Conservation (phyloP, 2,329 filamentous ascomycete species). For the Epichloe aotearoae region DNA sequence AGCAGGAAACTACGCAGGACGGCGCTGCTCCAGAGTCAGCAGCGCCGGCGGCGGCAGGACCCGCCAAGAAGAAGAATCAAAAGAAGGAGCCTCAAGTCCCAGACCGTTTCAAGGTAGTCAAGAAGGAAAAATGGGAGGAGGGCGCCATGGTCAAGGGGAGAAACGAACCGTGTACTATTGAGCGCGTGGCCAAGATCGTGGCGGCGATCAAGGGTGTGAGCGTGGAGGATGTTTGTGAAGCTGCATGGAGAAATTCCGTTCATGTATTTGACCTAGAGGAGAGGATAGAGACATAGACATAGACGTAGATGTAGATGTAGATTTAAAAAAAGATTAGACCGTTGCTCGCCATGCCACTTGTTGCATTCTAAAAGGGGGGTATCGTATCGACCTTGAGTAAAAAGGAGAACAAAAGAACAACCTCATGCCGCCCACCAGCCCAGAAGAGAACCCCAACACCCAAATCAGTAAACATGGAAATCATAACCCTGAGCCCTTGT, state of each 20-base stretch:
- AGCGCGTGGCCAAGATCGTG: conserved; percentile 76
- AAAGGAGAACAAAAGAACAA: conserved; percentile 4
- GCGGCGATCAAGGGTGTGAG: conserved; percentile 70
- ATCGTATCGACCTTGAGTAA: conserved; percentile 14
- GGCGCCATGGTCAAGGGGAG: conserved; percentile 87
- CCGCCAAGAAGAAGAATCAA: conserved; percentile 31
- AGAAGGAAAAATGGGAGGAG: conserved; percentile 89
- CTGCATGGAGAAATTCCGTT: conserved; percentile 71
- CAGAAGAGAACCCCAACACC: background rate
- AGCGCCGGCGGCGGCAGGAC: conserved; percentile 7
- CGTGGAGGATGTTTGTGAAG: conserved; percentile 74
- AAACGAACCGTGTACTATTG: conserved; percentile 84
- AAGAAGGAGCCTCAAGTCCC: conserved; percentile 55
- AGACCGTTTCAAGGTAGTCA: conserved; percentile 66
- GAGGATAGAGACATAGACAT: conserved; percentile 1
- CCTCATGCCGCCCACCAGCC: conserved; percentile 7
- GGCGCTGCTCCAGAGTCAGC: conserved; percentile 8
- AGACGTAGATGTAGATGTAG: background rate
- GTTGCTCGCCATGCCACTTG: conserved; percentile 1
- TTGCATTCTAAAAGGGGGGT: conserved; percentile 5
- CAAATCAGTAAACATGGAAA: conserved; percentile 5
- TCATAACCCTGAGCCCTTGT: conserved; percentile 42
- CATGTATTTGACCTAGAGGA: conserved; percentile 59
- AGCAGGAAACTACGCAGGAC: conserved; percentile 14
- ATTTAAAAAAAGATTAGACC: background rate